A percentile compares a stretch with the other conserved stretches of the same genome.
phyloP scores from a whole-genome alignment of 1,284 basidiomycete species.

The Cerioporus squamosus region DNA sequence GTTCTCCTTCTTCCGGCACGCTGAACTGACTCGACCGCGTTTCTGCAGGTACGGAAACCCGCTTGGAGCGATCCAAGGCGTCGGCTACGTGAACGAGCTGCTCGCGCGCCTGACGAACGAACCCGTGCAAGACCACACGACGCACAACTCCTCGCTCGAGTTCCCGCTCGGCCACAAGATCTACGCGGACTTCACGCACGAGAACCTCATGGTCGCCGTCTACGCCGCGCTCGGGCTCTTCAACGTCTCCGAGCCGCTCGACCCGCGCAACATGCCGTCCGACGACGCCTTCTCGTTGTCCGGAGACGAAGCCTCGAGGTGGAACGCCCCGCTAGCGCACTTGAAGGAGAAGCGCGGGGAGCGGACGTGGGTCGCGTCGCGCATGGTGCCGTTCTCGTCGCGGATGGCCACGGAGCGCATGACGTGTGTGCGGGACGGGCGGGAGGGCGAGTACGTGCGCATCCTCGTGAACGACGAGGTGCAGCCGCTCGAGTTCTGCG shows the following conservation, averaged over 20 bases:
- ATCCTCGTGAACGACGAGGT: conserved; percentile 66
- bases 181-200: conserved; percentile 83
- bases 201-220: conserved; percentile 81
- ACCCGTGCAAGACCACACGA: conserved; percentile 69
- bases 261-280: conserved; percentile 35
- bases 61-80: conserved; percentile 74
- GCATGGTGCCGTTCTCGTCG: conserved; percentile 66
- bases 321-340: conserved; percentile 30
- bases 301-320: conserved; percentile 31
- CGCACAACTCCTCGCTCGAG: conserved; percentile 78
- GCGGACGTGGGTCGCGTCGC: conserved; percentile 60
- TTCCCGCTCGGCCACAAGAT: conserved; percentile 73
- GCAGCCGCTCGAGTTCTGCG: conserved; percentile 68
- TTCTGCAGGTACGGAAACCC: conserved; percentile 69
- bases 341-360: conserved; percentile 34
- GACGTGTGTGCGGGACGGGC: conserved; percentile 38
- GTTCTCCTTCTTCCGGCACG: neutral
- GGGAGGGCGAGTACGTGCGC: conserved; percentile 27
- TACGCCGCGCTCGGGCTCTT: conserved; percentile 75
- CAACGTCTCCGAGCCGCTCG: conserved; percentile 41
- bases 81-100: conserved; percentile 85
- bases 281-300: neutral
- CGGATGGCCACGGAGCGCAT: conserved; percentile 69
- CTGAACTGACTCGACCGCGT: neutral
- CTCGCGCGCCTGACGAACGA: conserved; percentile 71